Evolutionary conservation across 345 rosid genomes (phyloP).

Genomic region (sweet orange (Citrus sinensis)): DNA sequence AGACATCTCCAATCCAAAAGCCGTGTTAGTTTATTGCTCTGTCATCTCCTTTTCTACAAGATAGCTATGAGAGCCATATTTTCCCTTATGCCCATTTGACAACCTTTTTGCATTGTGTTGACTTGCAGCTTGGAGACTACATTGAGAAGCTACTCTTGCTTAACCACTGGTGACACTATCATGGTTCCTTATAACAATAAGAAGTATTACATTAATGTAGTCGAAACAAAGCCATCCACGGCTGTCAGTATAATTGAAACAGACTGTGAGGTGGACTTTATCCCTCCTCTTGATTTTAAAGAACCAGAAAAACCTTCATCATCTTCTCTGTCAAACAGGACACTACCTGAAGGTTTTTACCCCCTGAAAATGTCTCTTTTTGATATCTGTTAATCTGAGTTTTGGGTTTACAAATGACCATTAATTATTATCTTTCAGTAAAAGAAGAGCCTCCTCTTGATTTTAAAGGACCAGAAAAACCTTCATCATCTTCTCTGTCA

Average conservation of each 20-base stretch:
- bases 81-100: background rate
- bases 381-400: background rate
- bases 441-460: slow-evolving; percentile 46
- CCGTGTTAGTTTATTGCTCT: slow-evolving; percentile 42
- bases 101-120: background rate
- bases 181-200: slow-evolving; percentile 72
- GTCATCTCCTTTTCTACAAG: background rate
- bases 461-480: slow-evolving; percentile 54
- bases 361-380: background rate
- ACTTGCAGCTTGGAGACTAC: slow-evolving; percentile 67
- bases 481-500: slow-evolving; percentile 17
- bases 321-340: slow-evolving; percentile 26
- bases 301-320: slow-evolving; percentile 47
- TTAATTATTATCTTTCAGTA: too few relatives aligned
- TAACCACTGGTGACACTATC: slow-evolving; percentile 59
- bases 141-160: slow-evolving; percentile 67
- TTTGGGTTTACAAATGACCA: background rate
- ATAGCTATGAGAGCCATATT: background rate
- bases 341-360: slow-evolving; percentile 39
- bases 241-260: slow-evolving; percentile 73
- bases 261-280: slow-evolving; percentile 72
- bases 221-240: slow-evolving; percentile 57
- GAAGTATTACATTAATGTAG: slow-evolving; percentile 52
- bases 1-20: slow-evolving; percentile 67
- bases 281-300: slow-evolving; percentile 63